Evolutionary conservation across 768 basidiomycete genomes (phyloP).

Genomic region (Solioccasus polychromus): DNA sequence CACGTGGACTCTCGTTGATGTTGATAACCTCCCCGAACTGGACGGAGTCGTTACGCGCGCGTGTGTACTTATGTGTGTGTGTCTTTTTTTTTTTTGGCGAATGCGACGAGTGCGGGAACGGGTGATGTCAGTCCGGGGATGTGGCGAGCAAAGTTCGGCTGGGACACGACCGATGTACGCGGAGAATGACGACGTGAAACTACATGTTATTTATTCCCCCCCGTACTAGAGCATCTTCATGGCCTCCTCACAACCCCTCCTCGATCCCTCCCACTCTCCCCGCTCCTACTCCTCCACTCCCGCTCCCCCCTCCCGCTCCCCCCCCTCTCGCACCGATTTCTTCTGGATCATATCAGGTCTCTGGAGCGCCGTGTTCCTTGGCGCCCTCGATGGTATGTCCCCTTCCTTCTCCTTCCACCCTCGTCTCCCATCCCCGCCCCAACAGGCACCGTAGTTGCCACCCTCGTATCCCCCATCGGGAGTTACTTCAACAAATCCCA

Average conservation of each 20-base stretch:
- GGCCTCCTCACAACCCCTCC: constrained; percentile 51
- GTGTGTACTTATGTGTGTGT: no score
- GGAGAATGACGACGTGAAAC: constrained; percentile 32
- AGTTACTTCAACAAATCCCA: constrained; percentile 79
- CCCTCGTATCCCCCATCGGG: constrained; percentile 80
- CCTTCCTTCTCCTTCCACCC: constrained; percentile 1
- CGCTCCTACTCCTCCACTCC: constrained; percentile 47
- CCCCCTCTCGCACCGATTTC: constrained; percentile 50
- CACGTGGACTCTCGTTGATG: no score
- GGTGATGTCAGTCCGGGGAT: no score
- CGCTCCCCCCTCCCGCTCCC: constrained; percentile 27
- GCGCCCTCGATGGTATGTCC: constrained; percentile 75
- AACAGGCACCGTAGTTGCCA: constrained; percentile 79
- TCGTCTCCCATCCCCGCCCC: constrained; percentile 2
- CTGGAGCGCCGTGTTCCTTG: constrained; percentile 82
- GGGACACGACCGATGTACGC: constrained; percentile 25
- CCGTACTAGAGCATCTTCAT: constrained; percentile 23
- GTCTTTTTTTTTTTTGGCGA: no score
- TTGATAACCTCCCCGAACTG: no score
- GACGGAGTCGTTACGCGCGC: no score
- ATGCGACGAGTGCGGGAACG: constrained; percentile 11
- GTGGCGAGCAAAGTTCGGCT: constrained; percentile 6
- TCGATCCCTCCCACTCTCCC: constrained; percentile 31
- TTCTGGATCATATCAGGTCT: constrained; percentile 73
- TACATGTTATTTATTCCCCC: constrained; percentile 24